Evolutionary conservation across 2,329 filamentous ascomycete species (phyloP).

Genomic region (Fusarium sp.): DNA sequence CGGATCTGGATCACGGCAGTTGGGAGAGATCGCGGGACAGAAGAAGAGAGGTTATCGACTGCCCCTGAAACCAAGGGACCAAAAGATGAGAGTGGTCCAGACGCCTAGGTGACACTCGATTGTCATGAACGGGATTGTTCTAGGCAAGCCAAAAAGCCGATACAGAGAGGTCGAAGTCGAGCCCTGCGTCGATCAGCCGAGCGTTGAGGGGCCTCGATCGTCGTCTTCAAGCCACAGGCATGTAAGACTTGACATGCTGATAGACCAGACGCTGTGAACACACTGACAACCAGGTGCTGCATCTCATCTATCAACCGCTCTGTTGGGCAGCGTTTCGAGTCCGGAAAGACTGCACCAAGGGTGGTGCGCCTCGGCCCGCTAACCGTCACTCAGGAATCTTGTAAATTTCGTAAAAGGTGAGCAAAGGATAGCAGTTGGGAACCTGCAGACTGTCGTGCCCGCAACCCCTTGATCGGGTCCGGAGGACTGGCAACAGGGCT

Average conservation of each 20-base stretch:
- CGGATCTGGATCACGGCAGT: background rate
- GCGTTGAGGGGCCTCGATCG: background rate
- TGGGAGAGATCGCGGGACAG: background rate
- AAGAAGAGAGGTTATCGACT: background rate
- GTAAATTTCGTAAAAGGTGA: background rate
- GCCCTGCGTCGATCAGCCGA: background rate
- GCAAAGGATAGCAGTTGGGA: background rate
- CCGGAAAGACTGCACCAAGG: background rate
- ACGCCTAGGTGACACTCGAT: slow-evolving; percentile 8
- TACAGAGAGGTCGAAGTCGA: background rate
- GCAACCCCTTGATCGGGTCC: background rate
- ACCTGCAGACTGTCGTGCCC: background rate
- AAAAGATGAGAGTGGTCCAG: background rate
- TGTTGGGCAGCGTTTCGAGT: background rate
- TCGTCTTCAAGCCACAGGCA: background rate
- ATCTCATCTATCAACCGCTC: background rate
- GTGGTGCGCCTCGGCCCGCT: background rate
- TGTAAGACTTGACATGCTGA: background rate
- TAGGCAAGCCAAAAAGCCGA: background rate
- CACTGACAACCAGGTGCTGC: background rate
- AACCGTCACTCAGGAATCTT: background rate
- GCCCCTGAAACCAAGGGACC: background rate
- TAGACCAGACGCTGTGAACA: background rate
- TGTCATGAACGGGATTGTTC: background rate
- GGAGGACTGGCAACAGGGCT: background rate